Evolutionary conservation across 371 early-diverging fungal genomes (phyloP), one percentile per base, ranked within the genome.

Genomic region (Mucor velutinosus): DNA sequence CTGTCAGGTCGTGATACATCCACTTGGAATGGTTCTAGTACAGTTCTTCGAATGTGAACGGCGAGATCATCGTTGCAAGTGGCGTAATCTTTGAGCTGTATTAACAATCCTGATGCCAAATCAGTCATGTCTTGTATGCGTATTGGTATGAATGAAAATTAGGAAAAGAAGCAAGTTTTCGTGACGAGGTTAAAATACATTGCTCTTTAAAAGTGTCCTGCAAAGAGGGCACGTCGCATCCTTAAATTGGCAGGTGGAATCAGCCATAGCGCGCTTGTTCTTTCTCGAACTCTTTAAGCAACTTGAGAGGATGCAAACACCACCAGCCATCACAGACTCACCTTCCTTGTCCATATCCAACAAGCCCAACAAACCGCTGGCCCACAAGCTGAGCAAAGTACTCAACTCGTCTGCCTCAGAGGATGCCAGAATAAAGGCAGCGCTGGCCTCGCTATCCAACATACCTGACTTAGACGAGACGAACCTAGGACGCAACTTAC

Each of bases 391-490:
- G 25, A 82, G 78, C 47, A 87, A 89, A 72, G 74, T 89, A 7
- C 71, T 88, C 23, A 75, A 81, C 27, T 77, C 83, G 3, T 86
- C 88, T 12, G 76, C 85, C 5, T 56, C 76, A 2, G 79, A 89
- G 64, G 88, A 87, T 77, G 75, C 77, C 11, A 82, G 79, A 32
- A 84, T 86, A 58, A 87, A 87, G 67, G 75, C 83, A 8, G 91
- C 92, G 15, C 80, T 93, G 49, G 77, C 84, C 17, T 85, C 91
- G 4, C 78, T 94, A 25, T 89, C 92, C 0, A 88, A 87, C 58
- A 89, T 92, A 71, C 89, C 89, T 63, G 78, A 77, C 19, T 67
- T 83, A 32, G 88, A 91, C 78, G 82, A 87, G 19, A 66, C 79
- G 23, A 77, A 81, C 21, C 68, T 89, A 45, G 68, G 87, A 62